Base-by-base conservation (phyloP, 495 filamentous ascomycete genomes). In the Pseudoneurospora amorphoporcata region DNA sequence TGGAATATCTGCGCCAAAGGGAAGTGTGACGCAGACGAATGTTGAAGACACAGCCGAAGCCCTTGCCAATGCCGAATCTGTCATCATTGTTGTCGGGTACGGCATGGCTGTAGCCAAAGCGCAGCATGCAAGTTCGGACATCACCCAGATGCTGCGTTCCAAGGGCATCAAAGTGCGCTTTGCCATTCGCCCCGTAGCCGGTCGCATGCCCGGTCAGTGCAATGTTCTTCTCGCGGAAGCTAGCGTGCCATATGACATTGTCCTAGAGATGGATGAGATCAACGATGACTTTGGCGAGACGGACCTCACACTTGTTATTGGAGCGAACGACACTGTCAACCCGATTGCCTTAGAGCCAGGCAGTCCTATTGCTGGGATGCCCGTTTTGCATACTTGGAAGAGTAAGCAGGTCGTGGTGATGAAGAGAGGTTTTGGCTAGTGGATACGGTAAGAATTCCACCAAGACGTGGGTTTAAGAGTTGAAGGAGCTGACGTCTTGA, bases 41-140 rank as follows among this genome's bases (percentile, higher is more conserved):
- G 83, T 93, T 32, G 92, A 95, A 4, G 92, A 95, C 45, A 91
- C 90, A 0, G 90, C 89, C 6, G 90, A 93, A 39, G 84, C 88
- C 0, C 84, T 94, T 0, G 81, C 86, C 19, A 89, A 89, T 68
- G 90, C 91, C 1, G 90, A 93, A 75, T 91, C 83, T 43, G 91
- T 94, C 72, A 93, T 95, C 73, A 93, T 95, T 41, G 88, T 93
- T 4, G 92, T 94, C 14, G 92, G 92, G 2, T 95, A 95, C 70
- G 92, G 92, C 45, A 95, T 95, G 92, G 92, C 92, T 0, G 92
- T 95, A 4, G 92, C 92, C 16, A 94, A 94, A 83, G 92, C 92
- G 8, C 92, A 95, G 79, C 94, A 95, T 75, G 91, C 92, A 35
- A 92, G 94, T 47, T 89, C 90, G 10, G 91, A 93, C 73, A 93